These are phyloP conservation scores for Tremellales sp. DNA, from an alignment of 1,284 basidiomycete species.

Conservation along the genomic window DNA sequence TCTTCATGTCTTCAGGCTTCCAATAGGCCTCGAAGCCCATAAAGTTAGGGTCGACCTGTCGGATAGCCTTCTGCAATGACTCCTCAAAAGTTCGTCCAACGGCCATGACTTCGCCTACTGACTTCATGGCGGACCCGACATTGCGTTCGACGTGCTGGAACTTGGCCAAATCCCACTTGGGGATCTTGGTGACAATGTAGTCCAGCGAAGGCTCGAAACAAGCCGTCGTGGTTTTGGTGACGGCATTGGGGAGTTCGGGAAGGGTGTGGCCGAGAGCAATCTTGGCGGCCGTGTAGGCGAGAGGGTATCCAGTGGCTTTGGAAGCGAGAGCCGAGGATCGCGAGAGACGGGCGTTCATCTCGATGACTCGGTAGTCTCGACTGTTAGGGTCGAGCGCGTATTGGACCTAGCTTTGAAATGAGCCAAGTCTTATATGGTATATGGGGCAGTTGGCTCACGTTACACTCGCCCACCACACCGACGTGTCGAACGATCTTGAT, in stretches of 20 bases:
- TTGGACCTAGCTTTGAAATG: conserved; percentile 64
- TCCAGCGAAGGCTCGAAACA: conserved; percentile 99
- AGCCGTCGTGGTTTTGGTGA: conserved; percentile 98
- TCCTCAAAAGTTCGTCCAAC: conserved; percentile 99
- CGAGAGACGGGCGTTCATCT: conserved; percentile 82
- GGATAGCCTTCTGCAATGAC: conserved; percentile 95
- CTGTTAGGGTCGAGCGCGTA: conserved; percentile 93
- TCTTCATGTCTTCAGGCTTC: conserved; percentile 78
- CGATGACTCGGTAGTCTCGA: conserved; percentile 96
- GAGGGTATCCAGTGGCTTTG: conserved; percentile 97
- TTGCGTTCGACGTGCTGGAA: conserved; percentile 94
- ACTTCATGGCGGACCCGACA: conserved; percentile 98
- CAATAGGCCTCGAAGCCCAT: conserved; percentile 58
- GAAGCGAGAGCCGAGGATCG: conserved; percentile 86
- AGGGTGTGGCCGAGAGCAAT: conserved; percentile 98
- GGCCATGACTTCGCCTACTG: conserved; percentile 99
- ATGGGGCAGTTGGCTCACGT: conserved; percentile 25
- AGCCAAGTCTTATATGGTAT: background rate
- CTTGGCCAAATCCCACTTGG: conserved; percentile 99
- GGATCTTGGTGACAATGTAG: conserved; percentile 99
- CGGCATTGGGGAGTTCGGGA: conserved; percentile 96
- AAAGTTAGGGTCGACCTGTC: conserved; percentile 88
- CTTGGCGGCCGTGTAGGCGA: conserved; percentile 99
- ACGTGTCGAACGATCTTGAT: conserved; percentile 97
- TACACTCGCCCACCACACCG: conserved; percentile 94